Evolutionary conservation across 169 alveolate species (phyloP).

Genomic region (Plasmodium billcollinsi): DNA sequence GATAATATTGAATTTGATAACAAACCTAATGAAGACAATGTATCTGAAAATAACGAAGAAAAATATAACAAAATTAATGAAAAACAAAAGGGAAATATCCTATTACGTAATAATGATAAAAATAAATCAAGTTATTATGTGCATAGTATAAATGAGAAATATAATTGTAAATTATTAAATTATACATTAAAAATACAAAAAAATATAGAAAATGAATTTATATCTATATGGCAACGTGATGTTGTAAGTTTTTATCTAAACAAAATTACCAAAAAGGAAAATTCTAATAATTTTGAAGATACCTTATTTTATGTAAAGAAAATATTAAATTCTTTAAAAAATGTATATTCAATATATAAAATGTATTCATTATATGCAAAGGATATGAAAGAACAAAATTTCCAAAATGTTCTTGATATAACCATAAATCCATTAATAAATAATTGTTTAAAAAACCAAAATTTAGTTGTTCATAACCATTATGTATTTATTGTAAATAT

Average conservation of each 20-base stretch:
- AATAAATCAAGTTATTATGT: no score
- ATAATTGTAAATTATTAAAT: constrained; percentile 53
- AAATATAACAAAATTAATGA: neutral
- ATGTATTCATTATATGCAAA: constrained; percentile 15
- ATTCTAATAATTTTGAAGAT: constrained; percentile 33
- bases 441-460: constrained; percentile 57
- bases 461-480: constrained; percentile 30
- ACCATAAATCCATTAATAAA: constrained; percentile 74
- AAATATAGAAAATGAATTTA: constrained; percentile 63
- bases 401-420: constrained; percentile 73
- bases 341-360: constrained; percentile 48
- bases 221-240: constrained; percentile 65
- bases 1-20: neutral
- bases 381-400: constrained; percentile 34
- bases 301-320: constrained; percentile 39
- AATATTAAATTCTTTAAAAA: constrained; percentile 48
- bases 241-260: constrained; percentile 61
- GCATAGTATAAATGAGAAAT: constrained; percentile 9
- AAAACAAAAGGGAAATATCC: neutral
- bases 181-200: constrained; percentile 51
- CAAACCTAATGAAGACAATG: neutral
- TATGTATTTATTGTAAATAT: constrained; percentile 68
- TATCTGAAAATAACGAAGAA: neutral
- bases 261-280: constrained; percentile 35
- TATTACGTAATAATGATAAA: neutral